A percentile compares a stretch with the other conserved stretches of the same genome.
Evolutionary conservation across 2,329 filamentous ascomycete genomes (phyloP).

Genomic region (Verticillium tricorpus): DNA sequence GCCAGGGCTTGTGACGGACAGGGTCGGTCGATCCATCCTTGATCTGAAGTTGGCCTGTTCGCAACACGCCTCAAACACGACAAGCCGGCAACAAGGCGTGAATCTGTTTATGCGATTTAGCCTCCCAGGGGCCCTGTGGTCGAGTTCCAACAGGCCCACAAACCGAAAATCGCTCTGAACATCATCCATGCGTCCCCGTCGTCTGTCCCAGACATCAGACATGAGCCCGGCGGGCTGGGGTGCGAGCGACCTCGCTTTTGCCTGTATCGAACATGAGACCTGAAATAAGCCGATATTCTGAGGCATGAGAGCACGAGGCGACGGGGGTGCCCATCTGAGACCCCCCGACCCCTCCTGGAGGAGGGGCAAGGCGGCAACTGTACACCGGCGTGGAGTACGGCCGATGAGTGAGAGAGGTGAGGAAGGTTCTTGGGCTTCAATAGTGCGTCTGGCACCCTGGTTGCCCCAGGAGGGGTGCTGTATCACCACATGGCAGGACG

Average conservation of each 20-base stretch:
- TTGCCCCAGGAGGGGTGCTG: not conserved
- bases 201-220: not conserved
- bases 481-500: not conserved
- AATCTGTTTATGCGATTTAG: conserved; percentile 13
- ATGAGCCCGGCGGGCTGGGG: not conserved
- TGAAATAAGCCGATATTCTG: not conserved
- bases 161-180: not conserved
- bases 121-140: not conserved
- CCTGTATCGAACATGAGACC: not conserved
- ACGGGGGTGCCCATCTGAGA: not conserved
- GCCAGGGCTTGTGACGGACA: not conserved
- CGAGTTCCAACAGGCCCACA: conserved; percentile 3
- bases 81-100: conserved; percentile 6
- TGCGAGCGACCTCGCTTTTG: not conserved
- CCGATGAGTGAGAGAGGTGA: not conserved
- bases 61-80: conserved; percentile 23
- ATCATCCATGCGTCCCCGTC: not conserved
- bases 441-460: not conserved
- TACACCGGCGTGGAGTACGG: not conserved
- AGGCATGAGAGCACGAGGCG: not conserved
- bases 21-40: conserved; percentile 4
- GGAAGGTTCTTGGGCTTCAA: not conserved
- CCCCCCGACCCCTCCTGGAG: not conserved
- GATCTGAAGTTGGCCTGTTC: conserved; percentile 12
- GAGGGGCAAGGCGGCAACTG: not conserved